phyloP scores from a whole-genome alignment of 139 green algal species.

The Nannochloris sp. region DNA sequence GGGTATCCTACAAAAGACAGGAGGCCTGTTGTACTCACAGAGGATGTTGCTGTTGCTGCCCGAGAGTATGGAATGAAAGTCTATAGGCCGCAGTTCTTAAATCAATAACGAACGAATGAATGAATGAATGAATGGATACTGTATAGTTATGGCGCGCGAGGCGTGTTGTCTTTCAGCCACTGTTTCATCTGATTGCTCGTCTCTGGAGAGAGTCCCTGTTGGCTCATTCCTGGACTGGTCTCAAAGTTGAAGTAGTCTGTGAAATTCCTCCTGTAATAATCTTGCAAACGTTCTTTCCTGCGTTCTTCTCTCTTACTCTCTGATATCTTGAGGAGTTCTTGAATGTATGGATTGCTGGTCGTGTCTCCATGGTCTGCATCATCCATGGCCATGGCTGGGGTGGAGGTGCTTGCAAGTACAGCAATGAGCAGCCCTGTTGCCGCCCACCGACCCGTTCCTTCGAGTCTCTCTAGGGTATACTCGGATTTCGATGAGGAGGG shows the following conservation, averaged over 20 bases:
- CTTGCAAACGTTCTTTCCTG: conserved; percentile 22
- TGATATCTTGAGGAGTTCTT: conserved; percentile 30
- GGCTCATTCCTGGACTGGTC: conserved; percentile 1
- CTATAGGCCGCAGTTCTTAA: conserved; percentile 22
- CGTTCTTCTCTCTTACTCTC: conserved; percentile 32
- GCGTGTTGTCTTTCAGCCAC: conserved; percentile 15
- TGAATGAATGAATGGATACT: too few species aligned
- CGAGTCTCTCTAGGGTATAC: too few species aligned
- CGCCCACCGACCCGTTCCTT: too few species aligned
- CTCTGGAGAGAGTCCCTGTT: neutral
- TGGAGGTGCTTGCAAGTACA: too few species aligned
- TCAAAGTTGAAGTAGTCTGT: conserved; percentile 10
- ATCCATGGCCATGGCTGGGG: too few species aligned
- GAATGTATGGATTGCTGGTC: conserved; percentile 8
- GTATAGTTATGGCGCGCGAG: too few species aligned
- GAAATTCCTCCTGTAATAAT: conserved; percentile 34
- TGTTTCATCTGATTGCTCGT: conserved; percentile 9
- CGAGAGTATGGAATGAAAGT: conserved; percentile 34
- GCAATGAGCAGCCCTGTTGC: too few species aligned
- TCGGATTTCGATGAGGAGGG: too few species aligned
- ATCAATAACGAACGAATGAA: too few species aligned
- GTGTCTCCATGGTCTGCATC: neutral
- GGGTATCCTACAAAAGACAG: conserved; percentile 28
- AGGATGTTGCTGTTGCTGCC: conserved; percentile 35
- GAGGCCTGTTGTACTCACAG: conserved; percentile 21